Conservation (phyloP, 2,329 filamentous ascomycete species). For the Juglanconis oblonga region DNA sequence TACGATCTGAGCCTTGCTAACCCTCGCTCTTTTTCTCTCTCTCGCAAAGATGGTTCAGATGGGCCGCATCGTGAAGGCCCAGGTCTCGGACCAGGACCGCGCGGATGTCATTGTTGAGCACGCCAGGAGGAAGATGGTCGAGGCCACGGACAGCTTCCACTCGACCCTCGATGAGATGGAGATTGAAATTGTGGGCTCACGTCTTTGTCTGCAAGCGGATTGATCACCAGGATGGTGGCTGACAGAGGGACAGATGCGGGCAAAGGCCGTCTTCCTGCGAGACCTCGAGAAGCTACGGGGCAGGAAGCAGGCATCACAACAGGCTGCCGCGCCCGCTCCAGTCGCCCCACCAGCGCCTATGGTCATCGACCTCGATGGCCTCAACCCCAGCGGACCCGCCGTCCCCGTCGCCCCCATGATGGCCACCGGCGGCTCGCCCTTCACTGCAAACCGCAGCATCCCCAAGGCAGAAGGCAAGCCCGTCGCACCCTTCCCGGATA, state of each 20-base stretch:
- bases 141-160: constrained; percentile 15
- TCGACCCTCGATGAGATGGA: constrained; percentile 19
- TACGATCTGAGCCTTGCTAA: background rate
- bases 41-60: constrained; percentile 17
- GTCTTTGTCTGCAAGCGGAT: background rate
- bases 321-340: background rate
- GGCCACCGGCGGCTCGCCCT: constrained; percentile 11
- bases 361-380: constrained; percentile 16
- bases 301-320: constrained; percentile 3
- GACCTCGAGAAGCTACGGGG: constrained; percentile 15
- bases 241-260: constrained; percentile 10
- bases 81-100: constrained; percentile 5
- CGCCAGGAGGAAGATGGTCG: constrained; percentile 16
- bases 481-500: constrained; percentile 18
- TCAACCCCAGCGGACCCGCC: constrained; percentile 9
- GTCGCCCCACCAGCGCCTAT: constrained; percentile 18
- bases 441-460: constrained; percentile 9
- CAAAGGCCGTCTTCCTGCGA: constrained; percentile 17
- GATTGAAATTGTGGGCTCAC: constrained; percentile 15
- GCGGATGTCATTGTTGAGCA: constrained; percentile 9
- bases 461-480: constrained; percentile 12
- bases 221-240: background rate
- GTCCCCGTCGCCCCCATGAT: constrained; percentile 17
- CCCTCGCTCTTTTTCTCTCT: background rate
- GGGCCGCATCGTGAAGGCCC: constrained; percentile 15